Conservation (phyloP, 2,329 filamentous ascomycete genomes). For the Paraphoma chrysanthemicola region DNA sequence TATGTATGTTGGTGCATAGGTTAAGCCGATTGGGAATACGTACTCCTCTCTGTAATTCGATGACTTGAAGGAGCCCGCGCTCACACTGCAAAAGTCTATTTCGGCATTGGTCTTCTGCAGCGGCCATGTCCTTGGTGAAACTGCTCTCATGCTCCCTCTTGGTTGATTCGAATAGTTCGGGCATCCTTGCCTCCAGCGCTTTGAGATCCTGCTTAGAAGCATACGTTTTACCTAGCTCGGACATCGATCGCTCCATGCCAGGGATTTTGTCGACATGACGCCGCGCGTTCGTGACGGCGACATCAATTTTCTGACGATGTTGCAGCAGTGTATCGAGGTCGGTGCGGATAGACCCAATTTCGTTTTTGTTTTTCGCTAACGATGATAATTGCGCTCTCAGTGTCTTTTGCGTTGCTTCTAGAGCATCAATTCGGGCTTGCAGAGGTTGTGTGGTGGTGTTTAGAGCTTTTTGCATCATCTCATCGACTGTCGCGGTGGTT, state of each 20-base stretch:
- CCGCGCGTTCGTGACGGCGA: background rate
- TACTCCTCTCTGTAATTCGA: background rate
- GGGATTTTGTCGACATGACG: no score
- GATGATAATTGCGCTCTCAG: background rate
- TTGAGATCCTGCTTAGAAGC: no score
- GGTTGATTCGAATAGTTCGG: no score
- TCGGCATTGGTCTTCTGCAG: no score
- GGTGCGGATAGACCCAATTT: background rate
- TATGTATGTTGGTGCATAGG: no score
- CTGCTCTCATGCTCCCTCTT: no score
- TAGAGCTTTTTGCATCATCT: background rate
- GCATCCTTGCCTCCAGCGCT: background rate
- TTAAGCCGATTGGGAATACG: no score
- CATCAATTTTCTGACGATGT: background rate
- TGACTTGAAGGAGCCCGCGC: no score
- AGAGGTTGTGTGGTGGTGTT: background rate
- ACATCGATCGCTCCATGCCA: no score
- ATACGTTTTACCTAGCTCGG: no score
- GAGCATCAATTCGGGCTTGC: background rate
- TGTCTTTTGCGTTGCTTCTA: background rate
- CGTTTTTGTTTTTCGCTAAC: background rate
- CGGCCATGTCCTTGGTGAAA: no score
- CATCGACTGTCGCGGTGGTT: background rate
- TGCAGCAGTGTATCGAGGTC: background rate
- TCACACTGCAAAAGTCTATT: no score